Evolutionary conservation across 1,284 basidiomycete genomes (phyloP), one percentile per base, ranked within the genome.

Genomic region (Hortiboletus rubellus): DNA sequence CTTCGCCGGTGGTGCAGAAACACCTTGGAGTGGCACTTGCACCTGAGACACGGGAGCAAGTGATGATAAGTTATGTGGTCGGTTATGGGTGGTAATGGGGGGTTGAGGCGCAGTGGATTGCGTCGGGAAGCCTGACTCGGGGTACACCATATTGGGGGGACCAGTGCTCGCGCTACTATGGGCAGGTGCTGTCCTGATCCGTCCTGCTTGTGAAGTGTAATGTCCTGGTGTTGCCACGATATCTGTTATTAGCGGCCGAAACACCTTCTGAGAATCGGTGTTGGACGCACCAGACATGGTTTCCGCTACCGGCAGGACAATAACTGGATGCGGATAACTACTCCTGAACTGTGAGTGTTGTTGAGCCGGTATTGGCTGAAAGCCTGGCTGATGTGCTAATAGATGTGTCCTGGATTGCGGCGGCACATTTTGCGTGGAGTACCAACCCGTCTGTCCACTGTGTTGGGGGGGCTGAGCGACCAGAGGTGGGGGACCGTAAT

Each of bases 211-310:
- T 36, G 53, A 30, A 46, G 31, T 7, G 30, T 63, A 14, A 42
- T 65, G 50, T 43, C 51, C 54, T 47, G 50, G 8, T 8, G 24
- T 52, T 55, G 24, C 5, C 15, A 43, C 31, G 5, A 22, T 44
- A 52, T 27, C 33, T 31, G 30, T 66, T 33, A 62, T 66, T 33
- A 62, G 48, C 6, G 27, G 46, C 5, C 3, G n/a, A 33, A 44
- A 46, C 18, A 44, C 5, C 10, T 12, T 36, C 42, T 3, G 37
- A 4, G 14, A 9, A 51, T 45, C 12, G 9, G 24, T 27, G 5
- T 36, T 33, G 31, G 27, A 69, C 66, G 34, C 27, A 72, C 69
- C 55, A 36, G 54, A 38, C 9, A 41, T 10, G 18, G 41, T 8
- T 41, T 34, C 27, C 10, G 42, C 6, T 2, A 33, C 30, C 11